Percentiles rank a stretch among this genome's conserved stretches.
These are phyloP conservation scores for Zea mays DNA, from an alignment of 176 grass and related monocot genomes.

Conservation along the genomic window DNA sequence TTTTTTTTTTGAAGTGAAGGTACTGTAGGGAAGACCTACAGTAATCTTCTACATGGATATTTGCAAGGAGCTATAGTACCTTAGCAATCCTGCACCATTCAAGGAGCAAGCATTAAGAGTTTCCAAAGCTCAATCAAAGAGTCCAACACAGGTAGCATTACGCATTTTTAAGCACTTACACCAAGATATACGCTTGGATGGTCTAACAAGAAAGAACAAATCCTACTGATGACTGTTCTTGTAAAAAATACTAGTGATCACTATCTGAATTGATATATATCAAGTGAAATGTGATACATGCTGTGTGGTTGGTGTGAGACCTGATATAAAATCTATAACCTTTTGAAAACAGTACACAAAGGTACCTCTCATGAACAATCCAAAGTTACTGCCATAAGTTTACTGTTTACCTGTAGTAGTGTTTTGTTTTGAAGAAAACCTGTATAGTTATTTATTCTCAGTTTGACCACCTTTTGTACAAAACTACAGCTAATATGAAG, in stretches of 20 bases:
- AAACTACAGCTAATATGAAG: conserved; percentile 11
- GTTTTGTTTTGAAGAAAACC: background rate
- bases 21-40: too few species aligned
- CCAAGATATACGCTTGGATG: background rate
- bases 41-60: background rate
- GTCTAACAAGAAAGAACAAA: conserved; percentile 1
- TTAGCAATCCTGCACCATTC: background rate
- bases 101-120: background rate
- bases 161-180: background rate
- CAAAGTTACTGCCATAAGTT: conserved; percentile 27
- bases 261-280: conserved; percentile 14
- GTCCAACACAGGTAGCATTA: background rate
- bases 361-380: conserved; percentile 26
- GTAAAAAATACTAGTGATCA: background rate
- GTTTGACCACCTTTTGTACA: conserved; percentile 32
- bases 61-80: background rate
- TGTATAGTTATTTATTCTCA: conserved; percentile 14
- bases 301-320: conserved; percentile 32
- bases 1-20: too few species aligned
- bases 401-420: too few species aligned
- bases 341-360: conserved; percentile 42
- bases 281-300: conserved; percentile 49
- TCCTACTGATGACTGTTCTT: background rate
- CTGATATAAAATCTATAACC: conserved; percentile 34
- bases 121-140: background rate